Conservation (phyloP, 768 basidiomycete species). For the Tephrocybe sp. region DNA sequence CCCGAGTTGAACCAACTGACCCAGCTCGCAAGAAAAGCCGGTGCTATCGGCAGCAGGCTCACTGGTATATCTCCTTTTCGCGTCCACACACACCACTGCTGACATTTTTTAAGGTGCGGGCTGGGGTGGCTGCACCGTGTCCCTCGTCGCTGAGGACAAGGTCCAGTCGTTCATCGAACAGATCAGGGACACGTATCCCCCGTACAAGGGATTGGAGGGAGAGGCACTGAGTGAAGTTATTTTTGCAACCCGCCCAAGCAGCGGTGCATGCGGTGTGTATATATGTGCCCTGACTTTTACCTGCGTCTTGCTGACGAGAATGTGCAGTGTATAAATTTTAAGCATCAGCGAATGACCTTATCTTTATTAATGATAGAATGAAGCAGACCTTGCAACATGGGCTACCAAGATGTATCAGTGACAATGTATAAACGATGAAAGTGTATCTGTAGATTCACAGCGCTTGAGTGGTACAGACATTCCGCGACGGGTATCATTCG, state of each 20-base stretch:
- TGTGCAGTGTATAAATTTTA: too few species aligned
- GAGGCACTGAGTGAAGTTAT: slow-evolving; percentile 64
- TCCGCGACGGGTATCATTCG: too few species aligned
- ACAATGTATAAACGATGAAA: too few species aligned
- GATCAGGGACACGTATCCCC: slow-evolving; percentile 58
- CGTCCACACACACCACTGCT: background rate
- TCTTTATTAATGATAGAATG: too few species aligned
- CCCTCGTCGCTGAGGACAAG: slow-evolving; percentile 65
- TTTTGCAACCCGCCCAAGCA: slow-evolving; percentile 83
- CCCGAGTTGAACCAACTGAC: slow-evolving; percentile 75
- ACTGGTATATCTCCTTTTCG: slow-evolving; percentile 53
- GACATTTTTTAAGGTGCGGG: slow-evolving; percentile 60
- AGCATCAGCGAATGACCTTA: too few species aligned
- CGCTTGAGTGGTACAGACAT: too few species aligned
- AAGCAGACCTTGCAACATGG: too few species aligned
- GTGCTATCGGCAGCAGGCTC: slow-evolving; percentile 80
- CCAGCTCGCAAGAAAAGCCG: slow-evolving; percentile 60
- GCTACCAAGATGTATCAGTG: too few species aligned
- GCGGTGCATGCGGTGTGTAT: slow-evolving; percentile 66
- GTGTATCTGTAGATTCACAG: too few species aligned
- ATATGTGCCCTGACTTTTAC: too few species aligned
- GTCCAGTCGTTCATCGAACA: slow-evolving; percentile 65
- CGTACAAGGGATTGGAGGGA: slow-evolving; percentile 61
- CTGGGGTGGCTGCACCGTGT: slow-evolving; percentile 91
- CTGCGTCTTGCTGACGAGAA: too few species aligned